phyloP scores from a whole-genome alignment of 73 alveolate species.

The Blepharisma japonicum region DNA sequence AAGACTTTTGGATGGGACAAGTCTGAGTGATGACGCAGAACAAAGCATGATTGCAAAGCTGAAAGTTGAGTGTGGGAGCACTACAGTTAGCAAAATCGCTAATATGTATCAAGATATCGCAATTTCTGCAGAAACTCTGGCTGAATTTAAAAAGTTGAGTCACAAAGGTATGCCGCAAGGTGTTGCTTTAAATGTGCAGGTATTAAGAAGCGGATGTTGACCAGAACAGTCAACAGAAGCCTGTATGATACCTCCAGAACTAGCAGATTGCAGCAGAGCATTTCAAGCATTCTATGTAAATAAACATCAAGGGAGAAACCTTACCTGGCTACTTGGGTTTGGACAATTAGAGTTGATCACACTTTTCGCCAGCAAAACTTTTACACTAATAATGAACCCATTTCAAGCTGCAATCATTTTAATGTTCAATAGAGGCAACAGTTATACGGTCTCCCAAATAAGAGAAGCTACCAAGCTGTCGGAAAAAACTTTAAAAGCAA shows the following conservation, averaged over 20 bases:
- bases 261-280: slow-evolving; percentile 37
- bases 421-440: slow-evolving; percentile 44
- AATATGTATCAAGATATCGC: slow-evolving; percentile 83
- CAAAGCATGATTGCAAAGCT: slow-evolving; percentile 65
- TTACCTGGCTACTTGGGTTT: slow-evolving; percentile 44
- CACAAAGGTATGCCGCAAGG: slow-evolving; percentile 36
- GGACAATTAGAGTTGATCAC: slow-evolving; percentile 45
- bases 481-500: slow-evolving; percentile 39
- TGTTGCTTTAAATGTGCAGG: slow-evolving; percentile 51
- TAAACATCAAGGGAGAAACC: slow-evolving; percentile 54
- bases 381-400: slow-evolving; percentile 40
- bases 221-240: slow-evolving; percentile 64
- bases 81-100: slow-evolving; percentile 59
- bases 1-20: slow-evolving; percentile 64
- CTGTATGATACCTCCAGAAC: slow-evolving; percentile 59
- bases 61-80: slow-evolving; percentile 75
- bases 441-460: slow-evolving; percentile 41
- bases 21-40: slow-evolving; percentile 66
- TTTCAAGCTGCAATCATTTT: slow-evolving; percentile 56
- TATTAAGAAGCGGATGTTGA: slow-evolving; percentile 68
- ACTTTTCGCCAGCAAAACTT: slow-evolving; percentile 37
- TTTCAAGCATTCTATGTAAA: slow-evolving; percentile 53
- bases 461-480: slow-evolving; percentile 44
- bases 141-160: slow-evolving; percentile 49
- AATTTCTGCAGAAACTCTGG: slow-evolving; percentile 53